Percentiles rank a stretch among this genome's conserved stretches.
Evolutionary conservation across 352 stramenopile species (phyloP).

Genomic region (Phytophthora pisi): DNA sequence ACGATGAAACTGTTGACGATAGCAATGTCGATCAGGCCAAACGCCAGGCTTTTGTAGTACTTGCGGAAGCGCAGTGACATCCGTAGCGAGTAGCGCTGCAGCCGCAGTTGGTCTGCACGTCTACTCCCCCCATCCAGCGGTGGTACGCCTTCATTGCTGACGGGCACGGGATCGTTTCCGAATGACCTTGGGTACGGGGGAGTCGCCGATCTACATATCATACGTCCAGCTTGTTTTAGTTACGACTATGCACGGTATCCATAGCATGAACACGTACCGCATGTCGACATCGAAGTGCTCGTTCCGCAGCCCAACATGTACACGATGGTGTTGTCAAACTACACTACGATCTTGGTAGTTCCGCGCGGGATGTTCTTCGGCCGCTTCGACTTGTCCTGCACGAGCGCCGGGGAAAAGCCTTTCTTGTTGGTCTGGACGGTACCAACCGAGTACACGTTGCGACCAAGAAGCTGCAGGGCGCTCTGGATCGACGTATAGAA

Average conservation of each 20-base stretch:
- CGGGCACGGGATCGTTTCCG: neutral
- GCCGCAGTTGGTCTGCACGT: too few relatives aligned
- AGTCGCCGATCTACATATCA: neutral
- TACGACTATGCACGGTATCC: neutral
- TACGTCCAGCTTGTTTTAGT: neutral
- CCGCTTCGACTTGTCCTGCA: neutral
- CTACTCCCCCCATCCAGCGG: neutral
- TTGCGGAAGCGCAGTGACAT: too few relatives aligned
- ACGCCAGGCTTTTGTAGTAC: too few relatives aligned
- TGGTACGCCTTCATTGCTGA: neutral
- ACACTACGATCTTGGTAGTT: neutral
- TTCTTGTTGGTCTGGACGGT: conserved; percentile 7
- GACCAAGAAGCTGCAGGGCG: neutral
- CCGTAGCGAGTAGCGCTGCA: too few relatives aligned
- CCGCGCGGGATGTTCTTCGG: neutral
- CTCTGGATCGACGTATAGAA: neutral
- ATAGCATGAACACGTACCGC: neutral
- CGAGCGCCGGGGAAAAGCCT: neutral
- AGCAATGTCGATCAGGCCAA: too few relatives aligned
- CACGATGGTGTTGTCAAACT: conserved; percentile 9
- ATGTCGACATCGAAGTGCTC: conserved; percentile 5
- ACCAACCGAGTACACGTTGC: conserved; percentile 3
- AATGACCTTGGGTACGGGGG: neutral
- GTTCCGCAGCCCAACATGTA: conserved; percentile 1
- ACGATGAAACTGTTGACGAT: too few relatives aligned